These are phyloP conservation scores for Neonectria ditissima DNA, from an alignment of 2,329 filamentous ascomycete genomes.

Conservation along the genomic window DNA sequence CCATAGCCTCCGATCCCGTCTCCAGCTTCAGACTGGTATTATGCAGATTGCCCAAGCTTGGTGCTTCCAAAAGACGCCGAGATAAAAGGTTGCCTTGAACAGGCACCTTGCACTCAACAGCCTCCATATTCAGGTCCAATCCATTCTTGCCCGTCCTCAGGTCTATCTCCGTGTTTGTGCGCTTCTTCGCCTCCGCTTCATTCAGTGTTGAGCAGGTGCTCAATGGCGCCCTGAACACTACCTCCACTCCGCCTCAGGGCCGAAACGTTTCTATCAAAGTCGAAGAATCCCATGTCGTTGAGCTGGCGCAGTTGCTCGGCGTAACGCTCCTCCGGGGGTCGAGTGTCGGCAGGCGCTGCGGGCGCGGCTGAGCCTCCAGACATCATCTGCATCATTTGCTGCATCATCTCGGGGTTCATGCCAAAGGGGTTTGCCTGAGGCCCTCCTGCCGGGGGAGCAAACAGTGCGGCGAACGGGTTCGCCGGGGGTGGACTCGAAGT, in stretches of 20 bases:
- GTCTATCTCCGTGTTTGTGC: not conserved
- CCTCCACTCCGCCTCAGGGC: constrained; percentile 90
- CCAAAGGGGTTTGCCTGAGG: constrained; percentile 55
- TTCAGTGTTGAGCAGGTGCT: constrained; percentile 69
- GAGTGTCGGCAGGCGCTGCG: constrained; percentile 77
- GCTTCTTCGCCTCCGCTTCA: constrained; percentile 22
- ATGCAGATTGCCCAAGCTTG: constrained; percentile 29
- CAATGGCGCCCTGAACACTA: constrained; percentile 91
- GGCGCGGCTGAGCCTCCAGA: constrained; percentile 51
- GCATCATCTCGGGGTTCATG: constrained; percentile 67
- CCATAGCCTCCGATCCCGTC: not conserved
- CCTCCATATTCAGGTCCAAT: constrained; percentile 3
- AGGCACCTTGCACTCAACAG: constrained; percentile 10
- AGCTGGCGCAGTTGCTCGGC: constrained; percentile 90
- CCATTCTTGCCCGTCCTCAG: constrained; percentile 2
- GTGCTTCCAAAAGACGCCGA: constrained; percentile 24
- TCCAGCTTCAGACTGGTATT: constrained; percentile 34
- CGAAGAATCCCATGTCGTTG: constrained; percentile 99
- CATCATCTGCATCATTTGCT: constrained; percentile 66
- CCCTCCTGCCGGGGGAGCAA: constrained; percentile 53
- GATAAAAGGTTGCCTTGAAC: constrained; percentile 8
- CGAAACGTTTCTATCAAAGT: constrained; percentile 93
- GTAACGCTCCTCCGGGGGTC: constrained; percentile 94
- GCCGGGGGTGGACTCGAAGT: constrained; percentile 54
- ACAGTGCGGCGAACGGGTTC: constrained; percentile 78